phyloP scores from a whole-genome alignment of 495 filamentous ascomycete genomes.

The Aspergillus conjunctus region DNA sequence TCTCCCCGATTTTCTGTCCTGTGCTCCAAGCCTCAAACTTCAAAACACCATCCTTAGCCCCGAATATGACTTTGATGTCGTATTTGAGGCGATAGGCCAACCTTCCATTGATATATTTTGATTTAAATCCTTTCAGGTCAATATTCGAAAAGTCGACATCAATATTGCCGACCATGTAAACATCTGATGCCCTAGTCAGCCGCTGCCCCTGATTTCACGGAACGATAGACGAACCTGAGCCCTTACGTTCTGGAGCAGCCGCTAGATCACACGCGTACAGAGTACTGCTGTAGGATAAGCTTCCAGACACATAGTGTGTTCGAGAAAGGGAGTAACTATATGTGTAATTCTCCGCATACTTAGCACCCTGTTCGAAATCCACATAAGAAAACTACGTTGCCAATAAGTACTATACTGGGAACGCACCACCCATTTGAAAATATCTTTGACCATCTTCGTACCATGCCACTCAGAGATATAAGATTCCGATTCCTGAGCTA shows the following conservation, averaged over 20 bases:
- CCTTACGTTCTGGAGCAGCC: background rate
- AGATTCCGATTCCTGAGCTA: background rate
- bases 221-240: background rate
- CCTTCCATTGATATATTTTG: background rate
- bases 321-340: background rate
- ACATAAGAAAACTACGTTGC: background rate
- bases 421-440: constrained; percentile 16
- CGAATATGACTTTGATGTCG: constrained; percentile 2
- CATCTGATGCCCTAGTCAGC: background rate
- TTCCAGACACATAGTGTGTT: background rate
- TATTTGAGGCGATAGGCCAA: background rate
- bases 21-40: constrained; percentile 4
- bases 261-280: constrained; percentile 5
- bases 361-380: background rate
- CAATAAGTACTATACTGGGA: background rate
- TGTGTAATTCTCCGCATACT: constrained; percentile 3
- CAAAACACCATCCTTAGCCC: constrained; percentile 10
- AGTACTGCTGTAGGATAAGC: no score
- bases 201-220: background rate
- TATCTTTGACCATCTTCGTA: background rate
- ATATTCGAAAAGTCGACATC: background rate
- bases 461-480: background rate
- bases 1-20: background rate
- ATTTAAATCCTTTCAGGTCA: background rate
- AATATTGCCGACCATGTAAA: constrained; percentile 12